Evolutionary conservation across 1,139 yeast species (phyloP).

Genomic region (Candida neerlandica): DNA sequence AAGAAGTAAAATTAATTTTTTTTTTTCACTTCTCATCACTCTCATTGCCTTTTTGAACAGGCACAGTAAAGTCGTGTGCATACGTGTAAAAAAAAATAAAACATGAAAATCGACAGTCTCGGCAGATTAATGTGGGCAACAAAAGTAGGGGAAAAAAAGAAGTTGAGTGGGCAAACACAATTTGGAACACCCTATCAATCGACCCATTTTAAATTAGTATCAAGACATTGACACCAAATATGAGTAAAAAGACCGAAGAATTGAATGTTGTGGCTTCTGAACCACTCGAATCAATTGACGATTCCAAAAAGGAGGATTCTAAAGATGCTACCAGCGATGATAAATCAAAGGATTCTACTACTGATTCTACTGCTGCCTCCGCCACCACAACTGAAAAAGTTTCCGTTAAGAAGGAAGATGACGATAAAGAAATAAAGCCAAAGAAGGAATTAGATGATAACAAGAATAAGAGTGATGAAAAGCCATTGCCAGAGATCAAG

Average conservation of each 20-base stretch:
- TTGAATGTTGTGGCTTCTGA: slow-evolving; percentile 38
- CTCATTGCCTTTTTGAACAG: neutral
- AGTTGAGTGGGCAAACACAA: neutral
- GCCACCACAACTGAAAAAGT: slow-evolving; percentile 2
- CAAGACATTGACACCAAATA: neutral
- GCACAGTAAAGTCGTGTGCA: slow-evolving; percentile 8
- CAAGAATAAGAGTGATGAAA: slow-evolving; percentile 9
- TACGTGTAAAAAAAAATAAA: neutral
- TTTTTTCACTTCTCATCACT: neutral
- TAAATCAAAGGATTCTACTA: slow-evolving; percentile 7
- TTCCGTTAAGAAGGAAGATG: slow-evolving; percentile 4
- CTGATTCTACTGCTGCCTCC: too few relatives aligned
- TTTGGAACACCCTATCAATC: neutral
- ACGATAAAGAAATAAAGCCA: slow-evolving; percentile 7
- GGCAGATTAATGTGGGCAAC: neutral
- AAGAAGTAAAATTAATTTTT: slow-evolving; percentile 9
- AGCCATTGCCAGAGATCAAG: slow-evolving; percentile 5
- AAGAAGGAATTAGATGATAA: slow-evolving; percentile 10
- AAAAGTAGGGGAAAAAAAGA: neutral
- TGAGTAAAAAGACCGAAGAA: slow-evolving; percentile 24
- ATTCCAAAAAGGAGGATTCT: slow-evolving; percentile 8
- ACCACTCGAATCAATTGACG: slow-evolving; percentile 32
- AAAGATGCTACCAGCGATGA: slow-evolving; percentile 10
- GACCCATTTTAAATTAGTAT: neutral
- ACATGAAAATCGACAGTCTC: neutral